Base-by-base conservation (phyloP, 2,329 filamentous ascomycete genomes). In the Furcasterigmium furcatum region DNA sequence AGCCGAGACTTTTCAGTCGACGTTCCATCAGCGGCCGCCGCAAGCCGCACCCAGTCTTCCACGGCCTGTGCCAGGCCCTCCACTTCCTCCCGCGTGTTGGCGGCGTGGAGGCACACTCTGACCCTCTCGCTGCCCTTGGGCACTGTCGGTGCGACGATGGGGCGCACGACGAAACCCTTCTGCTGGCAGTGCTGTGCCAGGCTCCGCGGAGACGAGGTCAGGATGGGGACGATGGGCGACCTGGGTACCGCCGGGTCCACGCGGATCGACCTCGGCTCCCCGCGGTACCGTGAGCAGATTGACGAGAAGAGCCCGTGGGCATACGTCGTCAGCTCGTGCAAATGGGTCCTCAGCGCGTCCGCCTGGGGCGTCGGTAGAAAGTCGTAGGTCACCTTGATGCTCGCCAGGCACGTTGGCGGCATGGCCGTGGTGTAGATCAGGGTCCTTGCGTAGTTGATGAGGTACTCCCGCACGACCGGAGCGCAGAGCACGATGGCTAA, bases 361-460 rank as follows among this genome's bases (percentile, higher is more conserved):
- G 76, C 79, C 25, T 66, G 58, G 0, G 78, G 79, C 2, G 64
- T 60, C 9, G 58, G 59, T n/a, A 88, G 65, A 25, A 82, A 73
- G 8, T 74, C 69, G 55, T 85, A 87, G 0, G 74, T 71, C 0
- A 77, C 71, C 35, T 72, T 67, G 43, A 87, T 82, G 13, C 76
- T 75, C 0, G 77, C 77, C 2, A 87, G 70, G 2, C 76, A 72
- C 0, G 84, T 78, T 34, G 80, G 80, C 0, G 80, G 75, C 65
- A 87, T 74, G 24, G 84, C 83, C 0, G 85, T 89, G 0, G 85
- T 88, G 60, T 88, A 91, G 45, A 90, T 88, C 35, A 90, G 65
- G 2, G 78, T 82, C n/a, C 85, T 78, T 1, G 86, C 85, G 56
- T 90, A 90, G 57, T 91, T 90, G 62, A 89, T 77, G 43, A 90